A percentile compares a stretch with the other conserved stretches of the same genome.
phyloP scores from a whole-genome alignment of 2,329 filamentous ascomycete genomes.

The Talaromyces sp. region DNA sequence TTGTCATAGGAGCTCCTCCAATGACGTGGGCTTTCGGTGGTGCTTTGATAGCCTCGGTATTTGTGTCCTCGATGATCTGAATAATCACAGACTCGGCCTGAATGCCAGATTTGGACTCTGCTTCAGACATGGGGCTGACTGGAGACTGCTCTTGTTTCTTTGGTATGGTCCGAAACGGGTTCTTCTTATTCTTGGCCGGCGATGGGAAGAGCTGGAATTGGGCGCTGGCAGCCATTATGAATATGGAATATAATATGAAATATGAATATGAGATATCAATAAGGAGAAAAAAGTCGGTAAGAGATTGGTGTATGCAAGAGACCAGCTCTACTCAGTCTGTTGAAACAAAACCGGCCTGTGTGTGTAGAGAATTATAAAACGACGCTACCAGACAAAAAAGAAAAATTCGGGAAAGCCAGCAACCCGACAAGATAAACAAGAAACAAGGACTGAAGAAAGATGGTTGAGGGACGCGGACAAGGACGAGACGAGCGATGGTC shows the following conservation, averaged over 20 bases:
- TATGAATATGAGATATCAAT: not conserved
- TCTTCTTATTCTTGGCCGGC: conserved; percentile 27
- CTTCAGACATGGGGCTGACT: conserved; percentile 21
- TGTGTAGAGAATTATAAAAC: conserved; percentile 1
- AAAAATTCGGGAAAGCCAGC: not conserved
- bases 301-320: conserved; percentile 5
- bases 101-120: conserved; percentile 21
- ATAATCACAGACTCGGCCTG: conserved; percentile 33
- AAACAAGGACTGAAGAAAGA: not conserved
- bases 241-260: not conserved
- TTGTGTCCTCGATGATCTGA: conserved; percentile 28
- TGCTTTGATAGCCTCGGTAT: conserved; percentile 5
- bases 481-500: not conserved
- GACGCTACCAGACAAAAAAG: conserved; percentile 4
- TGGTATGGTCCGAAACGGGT: conserved; percentile 27
- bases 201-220: conserved; percentile 39
- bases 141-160: conserved; percentile 18
- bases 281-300: not conserved
- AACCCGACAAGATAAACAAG: not conserved
- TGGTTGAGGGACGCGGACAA: not conserved
- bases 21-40: not conserved
- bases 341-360: conserved; percentile 6
- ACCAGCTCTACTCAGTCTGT: conserved; percentile 8
- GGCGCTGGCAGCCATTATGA: conserved; percentile 19
- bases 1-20: not conserved